These are phyloP conservation scores for Aureobasidium sp. DNA, from an alignment of 2,329 filamentous ascomycete genomes.

Conservation along the genomic window DNA sequence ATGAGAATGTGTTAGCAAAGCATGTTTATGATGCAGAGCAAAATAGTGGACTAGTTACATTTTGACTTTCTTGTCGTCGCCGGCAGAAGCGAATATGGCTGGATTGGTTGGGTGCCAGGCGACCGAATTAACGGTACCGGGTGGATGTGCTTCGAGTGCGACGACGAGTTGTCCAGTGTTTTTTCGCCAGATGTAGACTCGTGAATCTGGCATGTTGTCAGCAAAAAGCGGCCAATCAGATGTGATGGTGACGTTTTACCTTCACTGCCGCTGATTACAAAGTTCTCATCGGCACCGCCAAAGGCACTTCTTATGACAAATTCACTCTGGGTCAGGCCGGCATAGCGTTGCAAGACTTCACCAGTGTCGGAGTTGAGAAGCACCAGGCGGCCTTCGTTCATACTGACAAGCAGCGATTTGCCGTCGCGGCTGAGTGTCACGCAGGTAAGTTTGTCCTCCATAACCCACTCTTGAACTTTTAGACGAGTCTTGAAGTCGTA, in stretches of 20 bases:
- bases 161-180: constrained; percentile 70
- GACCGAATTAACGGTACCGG: constrained; percentile 76
- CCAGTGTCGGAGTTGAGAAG: constrained; percentile 70
- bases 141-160: constrained; percentile 64
- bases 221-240: constrained; percentile 13
- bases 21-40: background rate
- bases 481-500: constrained; percentile 73
- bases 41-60: constrained; percentile 58
- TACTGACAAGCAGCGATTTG: constrained; percentile 73
- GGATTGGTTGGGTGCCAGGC: constrained; percentile 82
- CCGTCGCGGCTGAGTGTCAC: constrained; percentile 77
- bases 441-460: constrained; percentile 66
- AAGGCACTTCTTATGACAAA: constrained; percentile 78
- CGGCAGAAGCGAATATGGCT: constrained; percentile 80
- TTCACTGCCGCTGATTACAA: constrained; percentile 87
- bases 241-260: constrained; percentile 45
- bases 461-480: constrained; percentile 65
- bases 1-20: background rate
- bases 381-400: constrained; percentile 67
- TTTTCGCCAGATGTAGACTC: constrained; percentile 86
- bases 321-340: constrained; percentile 65
- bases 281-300: constrained; percentile 85
- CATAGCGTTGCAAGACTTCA: constrained; percentile 62
- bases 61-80: constrained; percentile 76
- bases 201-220: constrained; percentile 46